These are phyloP conservation scores for Phytophthora nicotianae DNA, from an alignment of 352 stramenopile genomes.

Conservation along the genomic window DNA sequence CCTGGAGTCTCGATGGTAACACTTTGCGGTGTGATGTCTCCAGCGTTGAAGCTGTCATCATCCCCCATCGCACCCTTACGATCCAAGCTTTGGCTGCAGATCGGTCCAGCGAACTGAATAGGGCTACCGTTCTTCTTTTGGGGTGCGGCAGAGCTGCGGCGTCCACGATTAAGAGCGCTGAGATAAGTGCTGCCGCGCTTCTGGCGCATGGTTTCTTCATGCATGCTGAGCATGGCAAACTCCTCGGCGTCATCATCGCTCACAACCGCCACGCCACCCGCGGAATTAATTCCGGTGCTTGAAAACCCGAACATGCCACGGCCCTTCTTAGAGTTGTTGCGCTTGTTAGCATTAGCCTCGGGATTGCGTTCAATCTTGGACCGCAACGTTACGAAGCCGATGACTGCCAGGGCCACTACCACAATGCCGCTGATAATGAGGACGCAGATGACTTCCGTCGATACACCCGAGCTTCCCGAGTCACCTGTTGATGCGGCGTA, in stretches of 20 bases:
- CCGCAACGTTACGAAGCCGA: constrained; percentile 68
- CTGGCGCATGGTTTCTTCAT: constrained; percentile 63
- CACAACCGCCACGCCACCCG: constrained; percentile 28
- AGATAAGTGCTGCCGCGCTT: constrained; percentile 59
- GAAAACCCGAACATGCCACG: constrained; percentile 44
- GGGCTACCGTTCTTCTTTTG: constrained; percentile 43
- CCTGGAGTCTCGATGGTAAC: constrained; percentile 37
- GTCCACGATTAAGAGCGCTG: constrained; percentile 39
- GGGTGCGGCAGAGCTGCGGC: constrained; percentile 23
- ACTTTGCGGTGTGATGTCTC: constrained; percentile 33
- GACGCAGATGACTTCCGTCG: constrained; percentile 63
- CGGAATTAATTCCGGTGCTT: constrained; percentile 32
- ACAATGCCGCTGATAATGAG: constrained; percentile 80
- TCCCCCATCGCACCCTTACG: constrained; percentile 35
- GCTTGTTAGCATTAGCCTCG: constrained; percentile 24
- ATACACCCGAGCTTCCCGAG: constrained; percentile 44
- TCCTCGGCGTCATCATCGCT: constrained; percentile 60
- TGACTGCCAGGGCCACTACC: constrained; percentile 59
- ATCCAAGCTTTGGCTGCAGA: constrained; percentile 55
- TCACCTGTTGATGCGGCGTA: constrained; percentile 34
- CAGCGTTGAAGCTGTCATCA: constrained; percentile 21
- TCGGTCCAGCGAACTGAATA: constrained; percentile 53
- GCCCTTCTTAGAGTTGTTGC: constrained; percentile 29
- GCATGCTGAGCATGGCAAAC: constrained; percentile 83
- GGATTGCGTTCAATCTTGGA: constrained; percentile 46